Conservation (phyloP, 2,329 filamentous ascomycete species). For the Colletotrichum siamense region DNA sequence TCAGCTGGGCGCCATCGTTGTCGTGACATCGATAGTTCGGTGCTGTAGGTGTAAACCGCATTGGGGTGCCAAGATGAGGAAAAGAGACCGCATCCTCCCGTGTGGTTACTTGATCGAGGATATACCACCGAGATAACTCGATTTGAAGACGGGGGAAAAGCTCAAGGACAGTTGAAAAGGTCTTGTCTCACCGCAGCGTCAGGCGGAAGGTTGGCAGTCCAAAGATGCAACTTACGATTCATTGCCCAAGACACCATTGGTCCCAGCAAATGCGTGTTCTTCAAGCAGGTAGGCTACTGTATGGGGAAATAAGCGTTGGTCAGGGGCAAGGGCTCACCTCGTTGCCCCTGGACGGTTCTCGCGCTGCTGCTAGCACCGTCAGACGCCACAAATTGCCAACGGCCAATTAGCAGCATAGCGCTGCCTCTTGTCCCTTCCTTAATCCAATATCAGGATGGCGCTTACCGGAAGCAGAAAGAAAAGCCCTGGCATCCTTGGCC, state of each 20-base stretch:
- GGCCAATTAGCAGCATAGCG: background rate
- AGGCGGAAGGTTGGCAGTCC: background rate
- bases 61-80: background rate
- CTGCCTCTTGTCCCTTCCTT: background rate
- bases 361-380: conserved; percentile 1
- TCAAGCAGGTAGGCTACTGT: background rate
- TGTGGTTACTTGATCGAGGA: background rate
- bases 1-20: background rate
- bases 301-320: conserved; percentile 4
- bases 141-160: background rate
- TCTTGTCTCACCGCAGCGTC: background rate
- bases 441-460: background rate
- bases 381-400: background rate
- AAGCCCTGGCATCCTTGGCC: background rate
- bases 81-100: background rate
- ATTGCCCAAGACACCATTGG: background rate
- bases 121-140: background rate
- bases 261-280: background rate
- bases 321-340: conserved; percentile 5
- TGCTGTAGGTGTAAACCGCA: background rate
- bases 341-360: conserved; percentile 5
- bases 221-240: background rate
- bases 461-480: background rate
- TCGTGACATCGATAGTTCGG: background rate
- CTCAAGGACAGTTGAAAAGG: background rate